Evolutionary conservation across 768 basidiomycete species (phyloP).

Genomic region (Termitomyces sp.): DNA sequence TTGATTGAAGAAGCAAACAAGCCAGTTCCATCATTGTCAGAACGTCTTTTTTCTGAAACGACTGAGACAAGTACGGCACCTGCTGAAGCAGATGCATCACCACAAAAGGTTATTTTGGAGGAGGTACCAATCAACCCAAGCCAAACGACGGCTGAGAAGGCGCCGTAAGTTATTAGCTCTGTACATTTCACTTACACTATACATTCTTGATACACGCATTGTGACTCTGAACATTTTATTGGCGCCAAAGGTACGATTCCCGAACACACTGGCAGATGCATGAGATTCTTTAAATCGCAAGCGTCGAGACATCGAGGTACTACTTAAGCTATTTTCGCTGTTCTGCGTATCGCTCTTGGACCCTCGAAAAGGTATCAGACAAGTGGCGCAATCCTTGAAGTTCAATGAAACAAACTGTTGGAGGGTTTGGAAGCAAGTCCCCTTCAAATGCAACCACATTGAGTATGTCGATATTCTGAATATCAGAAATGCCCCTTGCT

Average conservation of each 20-base stretch:
- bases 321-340: neutral
- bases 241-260: neutral
- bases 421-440: neutral
- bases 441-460: too few species aligned
- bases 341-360: neutral
- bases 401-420: neutral
- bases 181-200: neutral
- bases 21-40: slow-evolving; percentile 7
- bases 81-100: neutral
- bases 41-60: neutral
- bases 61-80: neutral
- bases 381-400: neutral
- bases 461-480: too few species aligned
- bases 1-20: slow-evolving; percentile 1
- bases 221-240: neutral
- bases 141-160: slow-evolving; percentile 2
- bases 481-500: too few species aligned
- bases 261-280: neutral
- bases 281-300: too few species aligned
- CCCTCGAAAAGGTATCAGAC: neutral
- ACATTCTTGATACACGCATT: neutral
- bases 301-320: neutral
- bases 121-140: neutral
- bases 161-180: slow-evolving; percentile 1
- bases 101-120: slow-evolving; percentile 1